phyloP scores from a whole-genome alignment of 352 stramenopile genomes.

The Sclerospora graminicola region DNA sequence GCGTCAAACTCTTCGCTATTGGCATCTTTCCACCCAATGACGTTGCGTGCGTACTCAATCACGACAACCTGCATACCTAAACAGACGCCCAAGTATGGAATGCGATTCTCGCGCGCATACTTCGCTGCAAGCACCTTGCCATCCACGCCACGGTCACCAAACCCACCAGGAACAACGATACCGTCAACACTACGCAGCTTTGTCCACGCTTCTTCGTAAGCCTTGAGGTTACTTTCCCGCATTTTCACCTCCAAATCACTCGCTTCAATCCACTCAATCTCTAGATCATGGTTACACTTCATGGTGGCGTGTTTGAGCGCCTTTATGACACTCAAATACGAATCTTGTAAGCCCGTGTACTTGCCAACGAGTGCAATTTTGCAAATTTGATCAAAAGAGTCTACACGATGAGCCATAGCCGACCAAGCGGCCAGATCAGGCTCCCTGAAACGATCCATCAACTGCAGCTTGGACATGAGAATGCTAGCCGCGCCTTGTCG shows the following conservation, averaged over 20 bases:
- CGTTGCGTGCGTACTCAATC: conserved; percentile 95
- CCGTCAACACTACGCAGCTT: conserved; percentile 90
- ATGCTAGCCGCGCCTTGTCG: conserved; percentile 93
- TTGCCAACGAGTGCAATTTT: conserved; percentile 98
- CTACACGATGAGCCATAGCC: conserved; percentile 90
- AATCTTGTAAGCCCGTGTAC: conserved; percentile 98
- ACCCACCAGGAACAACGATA: conserved; percentile 97
- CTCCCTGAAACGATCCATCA: conserved; percentile 83
- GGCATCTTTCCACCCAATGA: conserved; percentile 88
- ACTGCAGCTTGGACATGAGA: conserved; percentile 89
- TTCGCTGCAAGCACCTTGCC: conserved; percentile 95
- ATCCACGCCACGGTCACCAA: conserved; percentile 96
- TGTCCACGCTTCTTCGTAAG: conserved; percentile 84
- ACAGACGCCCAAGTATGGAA: conserved; percentile 98
- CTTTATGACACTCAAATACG: conserved; percentile 99
- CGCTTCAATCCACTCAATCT: conserved; percentile 98
- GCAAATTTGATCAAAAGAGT: conserved; percentile 86
- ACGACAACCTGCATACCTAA: conserved; percentile 93
- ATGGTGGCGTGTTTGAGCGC: conserved; percentile 92
- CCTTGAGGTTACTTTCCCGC: conserved; percentile 55
- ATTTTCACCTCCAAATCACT: conserved; percentile 87
- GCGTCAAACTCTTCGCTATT: conserved; percentile 95
- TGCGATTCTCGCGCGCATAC: conserved; percentile 92
- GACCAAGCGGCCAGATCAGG: conserved; percentile 73
- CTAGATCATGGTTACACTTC: conserved; percentile 87